Conservation (phyloP, 371 early-diverging fungal genomes). For the Nosema granulosis region DNA sequence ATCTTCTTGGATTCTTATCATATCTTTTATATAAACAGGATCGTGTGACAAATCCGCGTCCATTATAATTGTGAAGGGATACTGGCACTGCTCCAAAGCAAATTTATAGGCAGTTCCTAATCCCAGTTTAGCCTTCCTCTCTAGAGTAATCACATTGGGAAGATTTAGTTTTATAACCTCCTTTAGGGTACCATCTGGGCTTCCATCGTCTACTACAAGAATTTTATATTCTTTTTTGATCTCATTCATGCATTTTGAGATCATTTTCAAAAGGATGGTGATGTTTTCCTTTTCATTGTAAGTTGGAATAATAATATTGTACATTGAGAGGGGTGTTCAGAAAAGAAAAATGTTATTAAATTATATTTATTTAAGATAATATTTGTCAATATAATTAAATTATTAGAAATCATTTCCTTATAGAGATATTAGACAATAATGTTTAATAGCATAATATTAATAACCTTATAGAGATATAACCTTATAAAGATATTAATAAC, state of each 20-base stretch:
- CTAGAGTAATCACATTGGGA: constrained; percentile 71
- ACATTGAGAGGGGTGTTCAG: constrained; percentile 33
- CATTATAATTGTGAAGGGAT: constrained; percentile 89
- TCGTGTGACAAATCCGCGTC: constrained; percentile 98
- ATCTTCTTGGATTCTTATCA: constrained; percentile 70
- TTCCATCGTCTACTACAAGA: constrained; percentile 91
- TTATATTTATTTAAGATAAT: too few species aligned
- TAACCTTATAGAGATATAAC: too few species aligned
- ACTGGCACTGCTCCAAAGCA: constrained; percentile 83
- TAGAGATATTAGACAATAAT: too few species aligned
- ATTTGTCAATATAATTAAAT: too few species aligned
- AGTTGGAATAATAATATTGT: constrained; percentile 74
- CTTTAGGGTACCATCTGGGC: constrained; percentile 92
- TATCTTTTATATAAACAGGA: constrained; percentile 86
- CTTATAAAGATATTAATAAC: too few species aligned
- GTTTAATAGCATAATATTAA: too few species aligned
- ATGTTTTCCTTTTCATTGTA: constrained; percentile 95
- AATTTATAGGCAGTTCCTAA: constrained; percentile 90
- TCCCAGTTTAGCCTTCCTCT: constrained; percentile 88
- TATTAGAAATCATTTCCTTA: too few species aligned
- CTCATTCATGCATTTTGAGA: constrained; percentile 77
- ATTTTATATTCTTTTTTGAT: constrained; percentile 80
- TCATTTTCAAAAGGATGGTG: constrained; percentile 81
- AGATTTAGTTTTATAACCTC: constrained; percentile 75
- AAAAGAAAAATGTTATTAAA: neutral